These are phyloP conservation scores for Hypoxylon intermedium DNA, from an alignment of 495 filamentous ascomycete genomes.

Conservation along the genomic window DNA sequence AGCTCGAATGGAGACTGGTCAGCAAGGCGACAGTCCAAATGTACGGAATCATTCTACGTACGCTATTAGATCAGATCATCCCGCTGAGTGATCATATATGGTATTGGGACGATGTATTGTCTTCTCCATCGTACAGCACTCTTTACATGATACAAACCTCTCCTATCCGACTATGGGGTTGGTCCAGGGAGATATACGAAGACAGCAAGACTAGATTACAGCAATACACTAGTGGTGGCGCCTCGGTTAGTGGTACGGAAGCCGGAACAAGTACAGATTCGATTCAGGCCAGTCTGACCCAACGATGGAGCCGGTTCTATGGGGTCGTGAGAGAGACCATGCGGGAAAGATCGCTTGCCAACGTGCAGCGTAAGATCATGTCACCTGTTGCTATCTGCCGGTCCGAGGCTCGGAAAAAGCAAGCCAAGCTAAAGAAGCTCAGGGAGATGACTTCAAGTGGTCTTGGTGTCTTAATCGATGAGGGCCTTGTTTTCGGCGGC, in stretches of 20 bases:
- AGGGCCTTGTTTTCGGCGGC: conserved; percentile 69
- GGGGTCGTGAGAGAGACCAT: conserved; percentile 75
- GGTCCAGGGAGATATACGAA: conserved; percentile 66
- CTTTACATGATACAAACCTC: conserved; percentile 84
- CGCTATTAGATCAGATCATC: conserved; percentile 79
- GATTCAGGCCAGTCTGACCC: conserved; percentile 44
- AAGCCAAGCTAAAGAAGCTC: conserved; percentile 67
- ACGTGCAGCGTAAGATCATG: conserved; percentile 66
- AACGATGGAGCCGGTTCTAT: conserved; percentile 80
- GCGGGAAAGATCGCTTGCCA: conserved; percentile 63
- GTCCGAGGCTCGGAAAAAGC: conserved; percentile 73
- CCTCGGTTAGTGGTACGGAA: conserved; percentile 10
- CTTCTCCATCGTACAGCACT: conserved; percentile 71
- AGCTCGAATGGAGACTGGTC: conserved; percentile 86
- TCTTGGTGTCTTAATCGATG: conserved; percentile 83
- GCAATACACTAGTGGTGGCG: conserved; percentile 39
- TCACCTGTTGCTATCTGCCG: conserved; percentile 74
- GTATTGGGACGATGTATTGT: conserved; percentile 89
- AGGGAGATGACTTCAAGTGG: conserved; percentile 83
- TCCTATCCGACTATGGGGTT: conserved; percentile 72
- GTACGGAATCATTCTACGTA: conserved; percentile 77
- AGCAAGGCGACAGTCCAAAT: conserved; percentile 86
- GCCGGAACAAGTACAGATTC: conserved; percentile 15
- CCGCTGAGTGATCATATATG: conserved; percentile 80
- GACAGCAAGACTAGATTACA: conserved; percentile 61